Evolutionary conservation across 176 grass and related monocot species (phyloP).

Genomic region (Zizania latifolia): DNA sequence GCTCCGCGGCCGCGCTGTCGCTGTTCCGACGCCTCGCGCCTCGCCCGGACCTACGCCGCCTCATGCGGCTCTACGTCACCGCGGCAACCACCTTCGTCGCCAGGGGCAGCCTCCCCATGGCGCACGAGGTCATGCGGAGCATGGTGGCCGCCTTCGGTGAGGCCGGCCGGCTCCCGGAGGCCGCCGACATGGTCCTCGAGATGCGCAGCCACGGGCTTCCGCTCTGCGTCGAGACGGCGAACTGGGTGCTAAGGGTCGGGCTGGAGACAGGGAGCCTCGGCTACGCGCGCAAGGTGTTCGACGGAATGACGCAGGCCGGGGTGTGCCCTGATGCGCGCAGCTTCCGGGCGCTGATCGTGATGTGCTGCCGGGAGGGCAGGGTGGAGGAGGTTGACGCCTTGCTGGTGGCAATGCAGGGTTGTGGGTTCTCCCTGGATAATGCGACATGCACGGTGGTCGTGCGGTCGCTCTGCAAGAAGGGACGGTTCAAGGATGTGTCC

Average conservation of each 20-base stretch:
- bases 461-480: slow-evolving; percentile 43
- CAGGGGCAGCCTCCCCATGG: slow-evolving; percentile 57
- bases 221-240: slow-evolving; percentile 61
- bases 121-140: slow-evolving; percentile 69
- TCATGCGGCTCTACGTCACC: slow-evolving; percentile 78
- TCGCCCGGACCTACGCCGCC: slow-evolving; percentile 37
- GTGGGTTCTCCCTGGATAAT: slow-evolving; percentile 55
- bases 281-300: slow-evolving; percentile 59
- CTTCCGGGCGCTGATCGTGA: slow-evolving; percentile 58
- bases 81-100: slow-evolving; percentile 53
- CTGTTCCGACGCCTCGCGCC: slow-evolving; percentile 54
- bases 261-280: slow-evolving; percentile 20
- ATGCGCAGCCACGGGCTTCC: slow-evolving; percentile 79
- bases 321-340: slow-evolving; percentile 45
- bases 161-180: slow-evolving; percentile 50
- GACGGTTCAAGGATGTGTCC: slow-evolving; percentile 43
- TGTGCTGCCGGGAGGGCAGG: slow-evolving; percentile 44
- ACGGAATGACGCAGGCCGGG: slow-evolving; percentile 45
- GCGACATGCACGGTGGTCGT: slow-evolving; percentile 59
- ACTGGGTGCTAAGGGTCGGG: slow-evolving; percentile 55
- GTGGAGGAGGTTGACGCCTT: slow-evolving; percentile 38
- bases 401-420: slow-evolving; percentile 33
- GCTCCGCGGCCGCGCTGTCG: slow-evolving; percentile 60
- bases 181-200: slow-evolving; percentile 69
- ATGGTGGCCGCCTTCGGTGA: slow-evolving; percentile 62